Evolutionary conservation across 257 asterid genomes (phyloP).

Genomic region (Scutellaria galericulata): DNA sequence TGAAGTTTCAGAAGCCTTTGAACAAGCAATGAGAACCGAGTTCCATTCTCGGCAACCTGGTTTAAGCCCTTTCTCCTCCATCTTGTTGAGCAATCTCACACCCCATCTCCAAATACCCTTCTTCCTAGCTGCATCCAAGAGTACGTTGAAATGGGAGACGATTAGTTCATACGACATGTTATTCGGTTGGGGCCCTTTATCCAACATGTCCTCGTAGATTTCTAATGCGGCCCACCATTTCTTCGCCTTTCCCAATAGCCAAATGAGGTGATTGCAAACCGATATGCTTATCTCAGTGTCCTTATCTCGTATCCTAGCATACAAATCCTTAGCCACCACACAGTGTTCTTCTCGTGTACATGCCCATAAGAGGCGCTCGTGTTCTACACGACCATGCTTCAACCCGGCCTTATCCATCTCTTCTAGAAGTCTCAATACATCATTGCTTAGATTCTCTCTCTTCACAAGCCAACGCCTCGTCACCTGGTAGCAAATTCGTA

Average conservation of each 20-base stretch:
- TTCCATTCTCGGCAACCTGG: constrained; percentile 91
- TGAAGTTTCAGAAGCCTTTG: constrained; percentile 84
- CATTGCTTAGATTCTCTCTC: constrained; percentile 47
- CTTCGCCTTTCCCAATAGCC: constrained; percentile 94
- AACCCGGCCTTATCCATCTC: constrained; percentile 78
- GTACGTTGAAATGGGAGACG: constrained; percentile 76
- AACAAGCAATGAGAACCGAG: constrained; percentile 87
- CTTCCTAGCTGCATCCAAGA: constrained; percentile 74
- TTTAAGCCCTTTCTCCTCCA: constrained; percentile 95
- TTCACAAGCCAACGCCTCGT: constrained; percentile 79
- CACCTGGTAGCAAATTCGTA: constrained; percentile 76
- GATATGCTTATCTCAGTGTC: constrained; percentile 71
- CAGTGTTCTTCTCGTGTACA: constrained; percentile 83
- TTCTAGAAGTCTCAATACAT: constrained; percentile 60
- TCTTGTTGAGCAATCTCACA: constrained; percentile 74
- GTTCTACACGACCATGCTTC: constrained; percentile 52
- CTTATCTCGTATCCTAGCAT: constrained; percentile 71
- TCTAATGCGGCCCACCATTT: constrained; percentile 99
- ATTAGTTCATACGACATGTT: constrained; percentile 79
- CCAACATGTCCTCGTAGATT: constrained; percentile 87
- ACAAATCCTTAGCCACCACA: constrained; percentile 78
- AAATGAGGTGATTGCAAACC: constrained; percentile 86
- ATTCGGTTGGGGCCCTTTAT: constrained; percentile 87
- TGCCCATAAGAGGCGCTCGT: constrained; percentile 86
- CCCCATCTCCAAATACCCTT: constrained; percentile 98